Percentiles rank a stretch among this genome's conserved stretches.
phyloP scores from a whole-genome alignment of 83 land plant species.

The Picea abies region DNA sequence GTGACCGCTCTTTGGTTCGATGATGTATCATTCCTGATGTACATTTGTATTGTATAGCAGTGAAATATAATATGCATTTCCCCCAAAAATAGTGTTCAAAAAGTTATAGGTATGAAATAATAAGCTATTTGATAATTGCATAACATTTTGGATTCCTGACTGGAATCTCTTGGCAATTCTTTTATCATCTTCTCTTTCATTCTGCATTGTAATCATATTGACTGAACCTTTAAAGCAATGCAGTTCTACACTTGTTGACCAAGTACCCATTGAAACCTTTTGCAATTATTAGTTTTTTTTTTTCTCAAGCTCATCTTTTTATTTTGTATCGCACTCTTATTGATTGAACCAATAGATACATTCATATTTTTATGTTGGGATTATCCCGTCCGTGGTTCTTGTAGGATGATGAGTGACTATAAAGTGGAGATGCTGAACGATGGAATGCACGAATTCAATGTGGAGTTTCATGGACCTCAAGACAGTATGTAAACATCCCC shows the following conservation, averaged over 20 bases:
- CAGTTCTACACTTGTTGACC: too few relatives aligned
- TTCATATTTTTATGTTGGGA: neutral
- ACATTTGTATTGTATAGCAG: neutral
- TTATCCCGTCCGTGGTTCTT: conserved; percentile 14
- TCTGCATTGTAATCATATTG: neutral
- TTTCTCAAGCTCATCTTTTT: neutral
- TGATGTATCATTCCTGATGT: neutral
- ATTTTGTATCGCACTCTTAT: neutral
- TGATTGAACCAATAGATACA: neutral
- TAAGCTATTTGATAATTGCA: too few relatives aligned
- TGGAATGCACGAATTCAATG: conserved; percentile 70
- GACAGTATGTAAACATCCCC: conserved; percentile 42
- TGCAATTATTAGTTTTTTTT: too few relatives aligned
- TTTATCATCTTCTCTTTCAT: neutral
- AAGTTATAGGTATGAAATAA: neutral
- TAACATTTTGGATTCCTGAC: neutral
- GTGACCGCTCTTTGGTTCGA: neutral
- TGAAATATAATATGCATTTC: neutral
- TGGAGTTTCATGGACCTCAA: conserved; percentile 74
- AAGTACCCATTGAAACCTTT: too few relatives aligned
- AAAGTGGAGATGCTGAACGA: conserved; percentile 71
- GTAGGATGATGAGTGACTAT: conserved; percentile 84
- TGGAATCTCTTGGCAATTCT: neutral
- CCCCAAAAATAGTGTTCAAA: neutral
- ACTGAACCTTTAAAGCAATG: neutral